Conservation (phyloP, 2,329 filamentous ascomycete species). For the Emydomyces testavorans region DNA sequence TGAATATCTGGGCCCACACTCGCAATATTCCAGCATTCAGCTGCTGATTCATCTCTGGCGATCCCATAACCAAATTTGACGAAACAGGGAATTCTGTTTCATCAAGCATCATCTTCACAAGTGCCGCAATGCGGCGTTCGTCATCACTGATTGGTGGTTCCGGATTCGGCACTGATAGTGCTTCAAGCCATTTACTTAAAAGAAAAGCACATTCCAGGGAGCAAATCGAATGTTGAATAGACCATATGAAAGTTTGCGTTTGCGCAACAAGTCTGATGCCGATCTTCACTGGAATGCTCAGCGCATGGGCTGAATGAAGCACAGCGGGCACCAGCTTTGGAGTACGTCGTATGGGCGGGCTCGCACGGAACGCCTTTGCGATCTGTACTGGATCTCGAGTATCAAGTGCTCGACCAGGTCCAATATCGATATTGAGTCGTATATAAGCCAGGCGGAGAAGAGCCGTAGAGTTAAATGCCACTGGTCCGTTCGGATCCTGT, state of each 20-base stretch:
- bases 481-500: conserved; percentile 41
- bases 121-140: conserved; percentile 36
- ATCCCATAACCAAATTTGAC: conserved; percentile 32
- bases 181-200: conserved; percentile 37
- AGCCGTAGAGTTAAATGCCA: conserved; percentile 43
- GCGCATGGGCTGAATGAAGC: conserved; percentile 43
- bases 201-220: conserved; percentile 44
- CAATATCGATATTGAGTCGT: conserved; percentile 38
- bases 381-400: conserved; percentile 38
- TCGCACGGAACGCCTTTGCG: conserved; percentile 35
- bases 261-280: conserved; percentile 43
- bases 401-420: conserved; percentile 38
- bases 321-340: conserved; percentile 40
- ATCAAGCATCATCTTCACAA: conserved; percentile 41
- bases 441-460: conserved; percentile 40
- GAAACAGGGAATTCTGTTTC: conserved; percentile 38
- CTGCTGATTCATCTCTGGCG: conserved; percentile 33
- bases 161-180: conserved; percentile 33
- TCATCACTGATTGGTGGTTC: conserved; percentile 37
- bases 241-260: conserved; percentile 45
- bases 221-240: conserved; percentile 44
- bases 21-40: conserved; percentile 39
- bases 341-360: conserved; percentile 34
- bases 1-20: conserved; percentile 38
- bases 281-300: conserved; percentile 44